A percentile compares a stretch with the other conserved stretches of the same genome.
These are phyloP conservation scores for Rhodotorula kratochvilovae DNA, from an alignment of 768 basidiomycete species.

Conservation along the genomic window DNA sequence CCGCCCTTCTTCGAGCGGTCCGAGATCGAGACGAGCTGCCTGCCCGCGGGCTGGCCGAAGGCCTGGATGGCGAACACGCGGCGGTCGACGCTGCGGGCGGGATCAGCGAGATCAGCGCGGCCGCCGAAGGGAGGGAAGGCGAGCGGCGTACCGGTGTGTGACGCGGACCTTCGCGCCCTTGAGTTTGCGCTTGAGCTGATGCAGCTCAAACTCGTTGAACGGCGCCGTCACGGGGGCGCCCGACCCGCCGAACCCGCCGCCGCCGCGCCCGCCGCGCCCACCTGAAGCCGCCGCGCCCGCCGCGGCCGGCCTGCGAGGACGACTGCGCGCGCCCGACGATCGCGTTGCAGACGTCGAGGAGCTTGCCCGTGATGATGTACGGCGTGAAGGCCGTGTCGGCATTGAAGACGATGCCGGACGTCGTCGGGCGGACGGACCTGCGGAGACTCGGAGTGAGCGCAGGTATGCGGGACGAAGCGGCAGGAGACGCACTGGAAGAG, in stretches of 20 bases:
- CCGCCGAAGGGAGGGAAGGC: not conserved
- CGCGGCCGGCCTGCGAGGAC: not conserved
- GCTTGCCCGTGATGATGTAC: slow-evolving; percentile 24
- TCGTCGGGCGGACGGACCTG: slow-evolving; percentile 27
- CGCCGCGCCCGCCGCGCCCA: slow-evolving; percentile 11
- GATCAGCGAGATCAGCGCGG: not conserved
- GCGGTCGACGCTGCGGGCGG: slow-evolving; percentile 6
- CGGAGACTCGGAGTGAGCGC: not conserved
- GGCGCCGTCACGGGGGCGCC: not conserved
- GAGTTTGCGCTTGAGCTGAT: slow-evolving; percentile 20
- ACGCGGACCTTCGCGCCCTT: slow-evolving; percentile 25
- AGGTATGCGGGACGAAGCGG: not conserved
- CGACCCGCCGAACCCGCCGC: slow-evolving; percentile 5
- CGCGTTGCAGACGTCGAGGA: slow-evolving; percentile 18
- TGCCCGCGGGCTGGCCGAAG: slow-evolving; percentile 26
- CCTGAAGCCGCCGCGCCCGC: slow-evolving; percentile 9
- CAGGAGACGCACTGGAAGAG: slow-evolving; percentile 23
- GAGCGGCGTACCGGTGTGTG: slow-evolving; percentile 15
- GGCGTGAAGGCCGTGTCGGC: slow-evolving; percentile 36
- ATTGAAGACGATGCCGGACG: slow-evolving; percentile 28
- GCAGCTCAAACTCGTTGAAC: slow-evolving; percentile 11
- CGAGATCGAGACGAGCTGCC: slow-evolving; percentile 11
- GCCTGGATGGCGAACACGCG: slow-evolving; percentile 22
- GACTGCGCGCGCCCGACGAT: slow-evolving; percentile 21
- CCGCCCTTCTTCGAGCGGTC: not conserved